phyloP scores from a whole-genome alignment of 169 alveolate genomes.

The Babesia divergens region DNA sequence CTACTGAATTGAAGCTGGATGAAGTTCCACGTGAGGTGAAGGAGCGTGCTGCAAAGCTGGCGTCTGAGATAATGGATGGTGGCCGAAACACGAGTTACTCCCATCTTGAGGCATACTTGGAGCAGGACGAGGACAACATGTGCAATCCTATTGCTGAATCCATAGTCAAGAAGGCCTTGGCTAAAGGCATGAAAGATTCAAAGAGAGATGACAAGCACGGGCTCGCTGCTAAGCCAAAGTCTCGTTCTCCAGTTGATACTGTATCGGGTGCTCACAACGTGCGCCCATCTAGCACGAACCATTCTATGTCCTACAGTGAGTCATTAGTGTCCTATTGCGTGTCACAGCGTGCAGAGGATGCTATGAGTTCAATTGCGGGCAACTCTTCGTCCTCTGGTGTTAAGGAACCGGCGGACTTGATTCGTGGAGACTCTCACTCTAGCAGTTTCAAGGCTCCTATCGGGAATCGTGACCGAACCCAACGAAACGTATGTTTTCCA shows the following conservation, averaged over 20 bases:
- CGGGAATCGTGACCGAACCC: too few relatives aligned
- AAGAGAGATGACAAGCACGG: background rate
- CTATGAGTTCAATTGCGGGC: too few relatives aligned
- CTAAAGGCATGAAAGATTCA: background rate
- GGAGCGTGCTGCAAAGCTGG: constrained; percentile 67
- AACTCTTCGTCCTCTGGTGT: too few relatives aligned
- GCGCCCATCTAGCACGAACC: background rate
- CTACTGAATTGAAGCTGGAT: constrained; percentile 68
- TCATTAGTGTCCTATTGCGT: too few relatives aligned
- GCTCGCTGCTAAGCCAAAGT: background rate
- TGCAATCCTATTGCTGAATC: background rate
- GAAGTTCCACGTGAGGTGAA: constrained; percentile 68
- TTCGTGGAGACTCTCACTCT: too few relatives aligned
- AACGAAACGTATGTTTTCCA: too few relatives aligned
- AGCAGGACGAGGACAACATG: constrained; percentile 65
- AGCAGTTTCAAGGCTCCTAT: too few relatives aligned
- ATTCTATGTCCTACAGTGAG: constrained; percentile 3
- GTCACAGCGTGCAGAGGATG: too few relatives aligned
- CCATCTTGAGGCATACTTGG: constrained; percentile 58
- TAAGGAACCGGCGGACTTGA: too few relatives aligned
- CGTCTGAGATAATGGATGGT: constrained; percentile 66
- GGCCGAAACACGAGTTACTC: constrained; percentile 69
- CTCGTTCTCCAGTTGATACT: constrained; percentile 3
- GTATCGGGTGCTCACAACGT: background rate
- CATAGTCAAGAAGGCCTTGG: constrained; percentile 8